Evolutionary conservation across 2,329 filamentous ascomycete species (phyloP).

Genomic region (Lecanicillium sp.): DNA sequence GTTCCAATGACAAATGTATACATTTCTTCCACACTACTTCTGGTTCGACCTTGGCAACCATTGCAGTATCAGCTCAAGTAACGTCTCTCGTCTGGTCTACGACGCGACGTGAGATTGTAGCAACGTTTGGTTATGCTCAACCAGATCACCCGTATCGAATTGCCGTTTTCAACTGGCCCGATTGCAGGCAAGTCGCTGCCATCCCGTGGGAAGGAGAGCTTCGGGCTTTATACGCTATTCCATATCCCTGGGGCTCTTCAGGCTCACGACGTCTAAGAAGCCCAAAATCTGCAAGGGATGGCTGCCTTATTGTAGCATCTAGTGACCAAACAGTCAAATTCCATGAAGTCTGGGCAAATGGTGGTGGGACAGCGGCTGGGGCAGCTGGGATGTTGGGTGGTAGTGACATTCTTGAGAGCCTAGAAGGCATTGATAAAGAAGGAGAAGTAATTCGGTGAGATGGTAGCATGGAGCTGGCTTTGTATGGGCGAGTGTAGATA

Average conservation of each 20-base stretch:
- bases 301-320: slow-evolving; percentile 80
- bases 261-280: slow-evolving; percentile 18
- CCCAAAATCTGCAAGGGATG: slow-evolving; percentile 24
- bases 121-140: slow-evolving; percentile 88
- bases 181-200: slow-evolving; percentile 75
- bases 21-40: slow-evolving; percentile 89
- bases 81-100: slow-evolving; percentile 88
- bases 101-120: slow-evolving; percentile 77
- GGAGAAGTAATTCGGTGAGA: slow-evolving; percentile 62
- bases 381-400: slow-evolving; percentile 63
- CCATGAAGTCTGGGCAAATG: slow-evolving; percentile 83
- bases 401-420: slow-evolving; percentile 75
- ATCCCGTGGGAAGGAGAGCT: slow-evolving; percentile 78
- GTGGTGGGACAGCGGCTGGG: slow-evolving; percentile 43
- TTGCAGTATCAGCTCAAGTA: slow-evolving; percentile 87
- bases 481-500: background rate
- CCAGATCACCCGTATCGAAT: slow-evolving; percentile 85
- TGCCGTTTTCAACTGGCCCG: slow-evolving; percentile 91
- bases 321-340: slow-evolving; percentile 93
- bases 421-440: slow-evolving; percentile 73
- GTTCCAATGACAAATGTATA: slow-evolving; percentile 89
- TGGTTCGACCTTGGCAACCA: slow-evolving; percentile 78
- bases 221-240: slow-evolving; percentile 78
- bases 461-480: no score
- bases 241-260: slow-evolving; percentile 56